phyloP scores from a whole-genome alignment of 495 filamentous ascomycete species.

The Pseudevernia furfuracea region DNA sequence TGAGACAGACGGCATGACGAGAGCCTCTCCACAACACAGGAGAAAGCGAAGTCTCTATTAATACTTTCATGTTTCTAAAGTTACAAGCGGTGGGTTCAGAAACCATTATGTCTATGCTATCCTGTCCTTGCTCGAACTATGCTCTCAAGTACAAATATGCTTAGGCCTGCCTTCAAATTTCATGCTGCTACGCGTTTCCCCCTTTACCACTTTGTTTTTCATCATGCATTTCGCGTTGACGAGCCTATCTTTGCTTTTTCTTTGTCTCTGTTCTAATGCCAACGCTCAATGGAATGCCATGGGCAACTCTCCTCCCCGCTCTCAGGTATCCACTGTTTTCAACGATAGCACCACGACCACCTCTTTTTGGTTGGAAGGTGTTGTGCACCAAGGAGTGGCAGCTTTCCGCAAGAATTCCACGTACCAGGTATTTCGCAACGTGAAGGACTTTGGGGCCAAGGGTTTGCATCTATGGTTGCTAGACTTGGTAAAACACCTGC shows the following conservation, averaged over 20 bases:
- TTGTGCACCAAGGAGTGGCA: slow-evolving; percentile 42
- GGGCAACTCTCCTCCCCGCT: no score
- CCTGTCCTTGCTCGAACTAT: background rate
- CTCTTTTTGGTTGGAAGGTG: slow-evolving; percentile 40
- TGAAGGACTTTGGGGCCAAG: slow-evolving; percentile 50
- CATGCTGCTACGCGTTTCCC: no score
- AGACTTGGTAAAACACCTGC: background rate
- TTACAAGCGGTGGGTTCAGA: background rate
- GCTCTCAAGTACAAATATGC: background rate
- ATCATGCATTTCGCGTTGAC: background rate
- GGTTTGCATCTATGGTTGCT: slow-evolving; percentile 21
- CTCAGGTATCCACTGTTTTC: background rate
- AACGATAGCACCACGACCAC: background rate
- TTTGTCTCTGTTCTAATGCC: background rate
- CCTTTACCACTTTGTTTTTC: no score
- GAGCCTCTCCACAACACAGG: background rate
- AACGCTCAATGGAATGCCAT: no score
- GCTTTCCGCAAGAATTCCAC: slow-evolving; percentile 35
- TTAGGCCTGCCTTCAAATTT: background rate
- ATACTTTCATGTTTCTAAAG: background rate
- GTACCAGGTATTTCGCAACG: slow-evolving; percentile 51
- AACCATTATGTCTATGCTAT: no score
- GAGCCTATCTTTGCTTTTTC: background rate
- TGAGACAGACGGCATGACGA: background rate
- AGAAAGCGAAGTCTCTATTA: no score